phyloP scores from a whole-genome alignment of 345 rosid genomes.

The Clausena lansium region DNA sequence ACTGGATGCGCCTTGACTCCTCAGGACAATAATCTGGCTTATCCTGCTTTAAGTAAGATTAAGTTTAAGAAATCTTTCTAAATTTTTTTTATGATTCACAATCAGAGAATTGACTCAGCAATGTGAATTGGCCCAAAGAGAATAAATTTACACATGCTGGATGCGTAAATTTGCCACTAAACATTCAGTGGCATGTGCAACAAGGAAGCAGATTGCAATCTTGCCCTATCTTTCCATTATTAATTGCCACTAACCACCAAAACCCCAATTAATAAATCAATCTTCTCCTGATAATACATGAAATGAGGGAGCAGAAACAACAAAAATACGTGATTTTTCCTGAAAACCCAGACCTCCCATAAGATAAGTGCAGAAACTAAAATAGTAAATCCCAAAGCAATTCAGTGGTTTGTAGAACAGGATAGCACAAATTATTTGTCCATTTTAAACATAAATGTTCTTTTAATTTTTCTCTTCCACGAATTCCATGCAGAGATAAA shows the following conservation, averaged over 20 bases:
- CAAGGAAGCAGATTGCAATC: not conserved
- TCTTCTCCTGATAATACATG: not conserved
- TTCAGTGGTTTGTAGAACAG: not conserved
- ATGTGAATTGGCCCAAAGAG: slow-evolving; percentile 8
- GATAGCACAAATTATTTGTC: not conserved
- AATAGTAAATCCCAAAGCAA: not conserved
- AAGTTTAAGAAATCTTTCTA: not conserved
- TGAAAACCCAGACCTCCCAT: not conserved
- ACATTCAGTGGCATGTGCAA: not conserved
- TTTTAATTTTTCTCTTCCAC: too few relatives aligned
- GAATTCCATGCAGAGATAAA: not conserved
- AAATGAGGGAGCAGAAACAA: not conserved
- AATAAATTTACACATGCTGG: not conserved
- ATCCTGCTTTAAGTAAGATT: slow-evolving; percentile 40
- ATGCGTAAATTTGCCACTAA: not conserved
- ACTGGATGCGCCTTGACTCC: slow-evolving; percentile 94
- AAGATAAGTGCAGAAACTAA: not conserved
- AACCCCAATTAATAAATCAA: not conserved
- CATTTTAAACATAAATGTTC: not conserved
- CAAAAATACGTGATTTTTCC: not conserved
- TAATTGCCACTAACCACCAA: not conserved
- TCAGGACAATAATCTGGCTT: slow-evolving; percentile 65
- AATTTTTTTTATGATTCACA: not conserved
- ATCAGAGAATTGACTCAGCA: slow-evolving; percentile 3
- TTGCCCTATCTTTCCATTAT: not conserved